Evolutionary conservation across 352 stramenopile species (phyloP).

Genomic region (Globisporangium splendens): DNA sequence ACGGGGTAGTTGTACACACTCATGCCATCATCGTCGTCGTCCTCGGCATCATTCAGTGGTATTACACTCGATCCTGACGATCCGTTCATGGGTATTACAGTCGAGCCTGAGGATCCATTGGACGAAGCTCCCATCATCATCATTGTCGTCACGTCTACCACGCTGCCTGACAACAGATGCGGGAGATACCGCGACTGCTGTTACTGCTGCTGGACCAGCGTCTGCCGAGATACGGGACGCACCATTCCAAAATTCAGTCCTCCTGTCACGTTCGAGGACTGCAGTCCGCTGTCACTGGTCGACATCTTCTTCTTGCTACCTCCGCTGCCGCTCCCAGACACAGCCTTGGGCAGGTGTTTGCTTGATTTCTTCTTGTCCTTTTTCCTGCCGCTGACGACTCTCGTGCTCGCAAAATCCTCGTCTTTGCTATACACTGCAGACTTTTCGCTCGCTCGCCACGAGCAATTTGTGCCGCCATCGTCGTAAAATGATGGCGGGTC

Average conservation of each 20-base stretch:
- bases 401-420: constrained; percentile 26
- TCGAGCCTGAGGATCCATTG: neutral
- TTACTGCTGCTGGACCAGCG: constrained; percentile 31
- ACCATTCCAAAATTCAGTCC: constrained; percentile 30
- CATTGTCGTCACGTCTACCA: constrained; percentile 19
- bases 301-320: constrained; percentile 33
- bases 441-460: constrained; percentile 13
- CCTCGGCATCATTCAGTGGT: constrained; percentile 15
- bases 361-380: constrained; percentile 36
- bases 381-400: constrained; percentile 22
- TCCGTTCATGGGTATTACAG: neutral
- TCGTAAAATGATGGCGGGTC: constrained; percentile 26
- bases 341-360: constrained; percentile 39
- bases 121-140: neutral
- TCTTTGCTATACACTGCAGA: constrained; percentile 24
- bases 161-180: constrained; percentile 32
- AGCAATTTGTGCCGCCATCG: constrained; percentile 5
- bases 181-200: constrained; percentile 38
- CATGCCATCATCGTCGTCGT: constrained; percentile 17
- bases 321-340: constrained; percentile 19
- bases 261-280: constrained; percentile 9
- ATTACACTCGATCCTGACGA: neutral
- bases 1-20: constrained; percentile 63
- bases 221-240: constrained; percentile 42
- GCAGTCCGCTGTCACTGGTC: constrained; percentile 5